phyloP scores from a whole-genome alignment of 2,329 filamentous ascomycete genomes.

The Aspergillus hortae region DNA sequence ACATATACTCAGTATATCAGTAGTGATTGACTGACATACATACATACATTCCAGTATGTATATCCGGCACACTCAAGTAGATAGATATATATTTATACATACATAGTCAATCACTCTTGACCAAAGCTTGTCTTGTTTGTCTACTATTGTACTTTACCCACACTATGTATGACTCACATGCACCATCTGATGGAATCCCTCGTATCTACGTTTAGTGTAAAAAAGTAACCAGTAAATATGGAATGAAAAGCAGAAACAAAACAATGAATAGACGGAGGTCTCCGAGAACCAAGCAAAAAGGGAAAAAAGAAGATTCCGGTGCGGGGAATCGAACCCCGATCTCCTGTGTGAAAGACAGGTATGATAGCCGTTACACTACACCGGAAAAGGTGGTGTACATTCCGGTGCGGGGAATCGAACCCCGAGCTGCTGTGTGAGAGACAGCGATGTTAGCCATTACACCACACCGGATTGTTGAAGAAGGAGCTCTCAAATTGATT shows the following conservation, averaged over 20 bases:
- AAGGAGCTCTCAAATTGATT: neutral
- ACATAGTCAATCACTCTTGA: neutral
- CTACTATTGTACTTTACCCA: no score
- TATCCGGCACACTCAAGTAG: neutral
- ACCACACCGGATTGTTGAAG: conserved; percentile 10
- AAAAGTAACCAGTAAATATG: no score
- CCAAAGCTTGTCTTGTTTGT: neutral
- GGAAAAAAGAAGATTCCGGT: conserved; percentile 5
- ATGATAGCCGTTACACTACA: conserved; percentile 14
- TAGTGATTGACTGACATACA: neutral
- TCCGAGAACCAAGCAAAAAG: neutral
- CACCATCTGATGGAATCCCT: no score
- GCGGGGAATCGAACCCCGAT: conserved; percentile 14
- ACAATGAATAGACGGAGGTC: no score
- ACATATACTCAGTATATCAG: no score
- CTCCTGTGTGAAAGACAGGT: conserved; percentile 12
- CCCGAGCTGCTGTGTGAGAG: conserved; percentile 15
- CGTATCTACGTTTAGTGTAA: no score
- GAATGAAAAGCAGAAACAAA: neutral
- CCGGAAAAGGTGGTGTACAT: conserved; percentile 3
- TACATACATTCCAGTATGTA: no score
- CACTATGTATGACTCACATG: no score
- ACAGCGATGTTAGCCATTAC: conserved; percentile 15
- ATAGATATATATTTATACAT: no score
- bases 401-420: conserved; percentile 16